These are phyloP conservation scores for Suillus subalutaceus DNA, from an alignment of 768 basidiomycete genomes.

Conservation along the genomic window DNA sequence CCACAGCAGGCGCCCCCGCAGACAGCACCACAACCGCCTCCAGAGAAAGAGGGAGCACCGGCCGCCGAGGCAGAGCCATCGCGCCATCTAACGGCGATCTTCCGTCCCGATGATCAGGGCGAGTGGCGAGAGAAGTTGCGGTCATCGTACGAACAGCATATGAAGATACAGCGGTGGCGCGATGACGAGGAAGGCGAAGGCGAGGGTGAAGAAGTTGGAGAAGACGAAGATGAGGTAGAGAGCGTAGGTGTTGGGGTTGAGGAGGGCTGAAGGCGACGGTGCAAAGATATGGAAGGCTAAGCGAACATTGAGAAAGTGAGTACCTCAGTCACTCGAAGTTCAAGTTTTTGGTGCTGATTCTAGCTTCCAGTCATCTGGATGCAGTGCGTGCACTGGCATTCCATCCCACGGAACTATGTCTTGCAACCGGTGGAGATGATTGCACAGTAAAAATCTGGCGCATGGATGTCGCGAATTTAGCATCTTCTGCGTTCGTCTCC, in stretches of 20 bases:
- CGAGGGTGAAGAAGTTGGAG: conserved; percentile 68
- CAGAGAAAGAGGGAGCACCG: conserved; percentile 16
- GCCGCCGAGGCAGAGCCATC: conserved; percentile 22
- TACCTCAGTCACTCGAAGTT: conserved; percentile 22
- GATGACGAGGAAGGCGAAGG: conserved; percentile 58
- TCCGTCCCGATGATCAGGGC: conserved; percentile 81
- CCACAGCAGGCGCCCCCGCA: conserved; percentile 21
- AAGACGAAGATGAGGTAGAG: conserved; percentile 73
- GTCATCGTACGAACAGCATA: conserved; percentile 55
- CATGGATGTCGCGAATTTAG: conserved; percentile 73
- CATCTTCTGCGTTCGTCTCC: conserved; percentile 73
- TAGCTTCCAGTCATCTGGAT: conserved; percentile 77
- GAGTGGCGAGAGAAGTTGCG: conserved; percentile 86
- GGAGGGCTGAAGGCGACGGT: conserved; percentile 68
- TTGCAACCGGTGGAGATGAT: conserved; percentile 96
- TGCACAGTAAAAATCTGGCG: conserved; percentile 97
- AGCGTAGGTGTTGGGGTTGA: conserved; percentile 51
- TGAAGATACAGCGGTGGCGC: conserved; percentile 32
- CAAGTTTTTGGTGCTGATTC: conserved; percentile 12
- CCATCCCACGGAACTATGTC: conserved; percentile 80
- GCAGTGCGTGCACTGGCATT: conserved; percentile 89
- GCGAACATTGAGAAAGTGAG: conserved; percentile 87
- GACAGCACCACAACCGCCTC: conserved; percentile 10
- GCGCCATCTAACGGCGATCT: conserved; percentile 68
- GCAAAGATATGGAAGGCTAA: conserved; percentile 84